These are phyloP conservation scores for Fusarium anthophilum DNA, from an alignment of 2,329 filamentous ascomycete genomes.

Conservation along the genomic window DNA sequence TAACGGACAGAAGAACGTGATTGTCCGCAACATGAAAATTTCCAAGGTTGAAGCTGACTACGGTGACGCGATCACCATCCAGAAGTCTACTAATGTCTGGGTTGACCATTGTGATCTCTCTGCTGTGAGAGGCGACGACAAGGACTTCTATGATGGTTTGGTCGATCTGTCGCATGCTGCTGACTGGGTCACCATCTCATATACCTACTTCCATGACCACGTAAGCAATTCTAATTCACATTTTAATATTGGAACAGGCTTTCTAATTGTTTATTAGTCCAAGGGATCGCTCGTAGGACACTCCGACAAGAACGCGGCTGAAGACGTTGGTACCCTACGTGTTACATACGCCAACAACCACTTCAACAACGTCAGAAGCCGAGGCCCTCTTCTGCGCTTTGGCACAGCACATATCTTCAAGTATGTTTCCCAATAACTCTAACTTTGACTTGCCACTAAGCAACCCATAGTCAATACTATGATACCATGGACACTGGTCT, in stretches of 20 bases:
- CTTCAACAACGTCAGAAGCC: slow-evolving; percentile 68
- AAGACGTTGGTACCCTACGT: slow-evolving; percentile 66
- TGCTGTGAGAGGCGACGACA: slow-evolving; percentile 49
- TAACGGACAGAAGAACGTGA: slow-evolving; percentile 56
- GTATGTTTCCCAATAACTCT: neutral
- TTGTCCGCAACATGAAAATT: slow-evolving; percentile 65
- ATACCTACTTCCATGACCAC: slow-evolving; percentile 56
- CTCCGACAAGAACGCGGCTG: slow-evolving; percentile 64
- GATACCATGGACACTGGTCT: slow-evolving; percentile 40
- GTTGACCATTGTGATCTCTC: slow-evolving; percentile 57
- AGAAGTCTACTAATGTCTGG: slow-evolving; percentile 59
- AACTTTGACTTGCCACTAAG: neutral
- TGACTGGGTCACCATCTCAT: slow-evolving; percentile 55
- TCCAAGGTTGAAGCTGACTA: slow-evolving; percentile 55
- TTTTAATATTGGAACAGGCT: too few species aligned
- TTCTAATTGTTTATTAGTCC: slow-evolving; percentile 18
- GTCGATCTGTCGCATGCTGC: slow-evolving; percentile 56
- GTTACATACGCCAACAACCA: slow-evolving; percentile 71
- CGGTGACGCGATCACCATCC: slow-evolving; percentile 62
- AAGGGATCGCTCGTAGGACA: slow-evolving; percentile 70
- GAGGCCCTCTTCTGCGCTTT: slow-evolving; percentile 67
- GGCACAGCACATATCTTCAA: slow-evolving; percentile 64
- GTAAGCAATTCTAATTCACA: too few species aligned
- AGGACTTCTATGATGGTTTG: slow-evolving; percentile 56
- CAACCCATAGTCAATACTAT: slow-evolving; percentile 27